phyloP scores from a whole-genome alignment of 306 rosid genomes.

The Rosa rugosa region DNA sequence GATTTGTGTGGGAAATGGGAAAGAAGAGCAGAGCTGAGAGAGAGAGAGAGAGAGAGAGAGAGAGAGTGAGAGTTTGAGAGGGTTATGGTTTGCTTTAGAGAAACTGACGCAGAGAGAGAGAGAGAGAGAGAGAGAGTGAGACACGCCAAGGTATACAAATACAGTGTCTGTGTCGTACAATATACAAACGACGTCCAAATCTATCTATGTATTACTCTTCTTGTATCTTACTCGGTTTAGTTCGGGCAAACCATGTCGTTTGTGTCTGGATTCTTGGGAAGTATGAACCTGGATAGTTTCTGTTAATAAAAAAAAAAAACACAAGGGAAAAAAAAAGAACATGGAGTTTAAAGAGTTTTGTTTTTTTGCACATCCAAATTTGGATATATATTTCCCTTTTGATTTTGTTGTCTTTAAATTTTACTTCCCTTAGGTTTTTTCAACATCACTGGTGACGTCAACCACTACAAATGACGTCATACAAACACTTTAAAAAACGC shows the following conservation, averaged over 20 bases:
- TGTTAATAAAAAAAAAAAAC: too few species aligned
- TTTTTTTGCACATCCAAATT: too few species aligned
- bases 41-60: slow-evolving; percentile 8
- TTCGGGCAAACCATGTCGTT: not conserved
- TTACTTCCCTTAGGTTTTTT: too few species aligned
- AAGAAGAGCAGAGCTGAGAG: slow-evolving; percentile 26
- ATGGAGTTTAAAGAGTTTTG: too few species aligned
- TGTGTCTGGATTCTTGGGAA: not conserved
- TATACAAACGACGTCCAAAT: not conserved
- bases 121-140: not conserved
- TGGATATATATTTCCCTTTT: too few species aligned
- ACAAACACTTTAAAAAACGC: too few species aligned
- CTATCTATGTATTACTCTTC: not conserved
- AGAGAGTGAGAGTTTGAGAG: not conserved
- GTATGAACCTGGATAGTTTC: too few species aligned
- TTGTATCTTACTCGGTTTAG: not conserved
- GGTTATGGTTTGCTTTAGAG: not conserved
- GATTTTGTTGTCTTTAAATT: too few species aligned
- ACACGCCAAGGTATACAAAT: not conserved
- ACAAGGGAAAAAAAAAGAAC: too few species aligned
- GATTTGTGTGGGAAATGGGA: slow-evolving; percentile 29
- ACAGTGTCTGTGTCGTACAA: not conserved
- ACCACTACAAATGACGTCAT: too few species aligned
- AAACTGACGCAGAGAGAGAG: not conserved
- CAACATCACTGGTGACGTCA: too few species aligned